These are phyloP conservation scores for Neospermospora avenae DNA, from an alignment of 2,329 filamentous ascomycete species.

Conservation along the genomic window DNA sequence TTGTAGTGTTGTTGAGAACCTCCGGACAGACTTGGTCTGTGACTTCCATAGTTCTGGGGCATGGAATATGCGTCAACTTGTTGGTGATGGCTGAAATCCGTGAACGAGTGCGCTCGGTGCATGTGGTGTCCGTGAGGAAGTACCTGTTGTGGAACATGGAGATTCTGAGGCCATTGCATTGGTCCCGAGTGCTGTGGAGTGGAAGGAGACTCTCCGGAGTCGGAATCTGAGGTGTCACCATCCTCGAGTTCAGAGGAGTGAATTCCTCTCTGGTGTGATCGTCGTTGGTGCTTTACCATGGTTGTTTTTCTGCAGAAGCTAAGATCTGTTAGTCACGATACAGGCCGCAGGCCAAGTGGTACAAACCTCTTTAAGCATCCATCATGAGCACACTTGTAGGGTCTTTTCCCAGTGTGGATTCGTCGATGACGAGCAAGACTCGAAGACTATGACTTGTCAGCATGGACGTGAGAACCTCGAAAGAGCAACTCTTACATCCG, in stretches of 20 bases:
- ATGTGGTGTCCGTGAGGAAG: constrained; percentile 30
- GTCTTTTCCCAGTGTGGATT: constrained; percentile 69
- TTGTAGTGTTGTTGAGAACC: constrained; percentile 43
- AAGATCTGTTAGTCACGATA: constrained; percentile 20
- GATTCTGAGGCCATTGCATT: constrained; percentile 49
- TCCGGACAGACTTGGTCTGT: constrained; percentile 47
- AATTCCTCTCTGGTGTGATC: constrained; percentile 56
- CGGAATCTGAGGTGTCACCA: constrained; percentile 37
- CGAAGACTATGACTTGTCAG: constrained; percentile 33
- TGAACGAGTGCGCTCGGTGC: constrained; percentile 53
- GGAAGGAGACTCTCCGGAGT: constrained; percentile 52
- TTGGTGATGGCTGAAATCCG: constrained; percentile 50
- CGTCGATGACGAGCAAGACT: constrained; percentile 53
- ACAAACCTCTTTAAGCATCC: constrained; percentile 37
- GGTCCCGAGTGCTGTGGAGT: constrained; percentile 51
- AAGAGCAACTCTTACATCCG: constrained; percentile 46
- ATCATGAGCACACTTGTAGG: constrained; percentile 57
- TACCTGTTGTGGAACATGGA: constrained; percentile 41
- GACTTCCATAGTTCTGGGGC: constrained; percentile 37
- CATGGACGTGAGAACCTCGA: not conserved
- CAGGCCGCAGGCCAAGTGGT: constrained; percentile 5
- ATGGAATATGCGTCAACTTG: constrained; percentile 38
- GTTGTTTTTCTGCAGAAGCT: constrained; percentile 72
- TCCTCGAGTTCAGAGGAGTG: constrained; percentile 49
- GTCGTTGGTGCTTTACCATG: constrained; percentile 64